Base-by-base conservation (phyloP, 495 filamentous ascomycete genomes). In the Aspergillus kassunensis region DNA sequence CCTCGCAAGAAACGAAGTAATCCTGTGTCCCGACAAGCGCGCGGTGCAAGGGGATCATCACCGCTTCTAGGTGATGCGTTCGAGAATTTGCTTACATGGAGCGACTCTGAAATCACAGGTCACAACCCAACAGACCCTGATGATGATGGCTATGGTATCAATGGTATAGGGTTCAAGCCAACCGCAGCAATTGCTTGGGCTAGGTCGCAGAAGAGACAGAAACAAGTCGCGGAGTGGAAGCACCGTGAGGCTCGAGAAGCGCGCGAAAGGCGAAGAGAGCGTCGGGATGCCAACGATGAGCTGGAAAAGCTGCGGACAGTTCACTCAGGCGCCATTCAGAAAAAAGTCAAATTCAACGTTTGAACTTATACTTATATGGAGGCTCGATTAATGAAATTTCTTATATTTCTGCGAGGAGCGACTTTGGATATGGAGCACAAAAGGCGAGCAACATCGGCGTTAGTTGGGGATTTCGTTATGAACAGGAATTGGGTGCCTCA, bases 91-190 rank as follows among this genome's bases (percentile, higher is more conserved):
- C 76, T 91, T 53, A 90, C 88, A 29, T 93, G 89, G 90, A 85
- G 83, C 59, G 86, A 90, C 54, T 75, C 84, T 48, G 90, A 95
- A 58, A 92, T 95, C 54, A 95, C 90, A 0, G 83, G 90, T 15
- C 87, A 93, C 62, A 77, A 87, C 56, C 84, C 85, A 3, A 77
- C 77, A 25, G 87, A 90, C 63, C 84, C 83, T 33, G 81, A 78
- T 49, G 87, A 90, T 56, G 87, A 90, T 66, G 87, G 87, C 21
- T 87, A 87, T 30, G 87, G 87, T 31, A 88, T 90, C 56, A 89
- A 95, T 66, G 92, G 92, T 12, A 86, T 97, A 60, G 92, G 91
- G 1, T 97, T 95, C 68, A 86, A 82, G 55, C 92, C 92, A 0
- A 97, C 90, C 8, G 79, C 91, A 15, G 87, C 87, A 27, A 83